phyloP scores from a whole-genome alignment of 352 stramenopile species.

The Pythium aristosporum region DNA sequence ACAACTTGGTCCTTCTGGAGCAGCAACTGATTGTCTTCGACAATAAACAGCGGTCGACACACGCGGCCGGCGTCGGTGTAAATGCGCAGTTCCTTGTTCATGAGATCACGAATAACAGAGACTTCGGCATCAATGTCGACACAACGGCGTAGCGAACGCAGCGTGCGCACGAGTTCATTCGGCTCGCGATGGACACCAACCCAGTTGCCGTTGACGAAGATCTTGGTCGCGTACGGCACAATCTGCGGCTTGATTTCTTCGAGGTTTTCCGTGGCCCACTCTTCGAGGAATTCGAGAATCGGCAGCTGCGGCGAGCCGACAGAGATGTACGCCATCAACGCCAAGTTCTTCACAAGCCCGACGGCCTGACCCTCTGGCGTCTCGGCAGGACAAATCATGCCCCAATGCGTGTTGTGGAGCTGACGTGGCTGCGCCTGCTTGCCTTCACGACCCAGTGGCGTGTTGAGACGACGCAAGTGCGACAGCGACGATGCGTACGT shows the following conservation, averaged over 20 bases:
- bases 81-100: constrained; percentile 98
- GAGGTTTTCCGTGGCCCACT: constrained; percentile 98
- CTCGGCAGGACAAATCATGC: constrained; percentile 98
- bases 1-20: constrained; percentile 98
- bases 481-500: constrained; percentile 99
- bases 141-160: constrained; percentile 93
- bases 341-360: constrained; percentile 98
- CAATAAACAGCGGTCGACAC: constrained; percentile 98
- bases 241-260: constrained; percentile 97
- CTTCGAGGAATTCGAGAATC: constrained; percentile 98
- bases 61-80: constrained; percentile 99
- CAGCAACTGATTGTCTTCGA: constrained; percentile 94
- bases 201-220: constrained; percentile 99
- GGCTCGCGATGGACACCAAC: constrained; percentile 98
- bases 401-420: constrained; percentile 99
- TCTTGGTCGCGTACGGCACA: constrained; percentile 98
- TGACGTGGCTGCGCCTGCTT: constrained; percentile 99
- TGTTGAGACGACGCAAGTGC: constrained; percentile 98
- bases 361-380: constrained; percentile 95
- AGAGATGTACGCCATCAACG: constrained; percentile 99
- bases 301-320: constrained; percentile 91
- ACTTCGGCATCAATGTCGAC: constrained; percentile 99
- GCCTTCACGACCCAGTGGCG: constrained; percentile 96
- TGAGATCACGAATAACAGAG: constrained; percentile 97
- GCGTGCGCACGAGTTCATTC: constrained; percentile 94